These are phyloP conservation scores for Malassezia vespertilionis DNA, from an alignment of 1,284 basidiomycete species.

Conservation along the genomic window DNA sequence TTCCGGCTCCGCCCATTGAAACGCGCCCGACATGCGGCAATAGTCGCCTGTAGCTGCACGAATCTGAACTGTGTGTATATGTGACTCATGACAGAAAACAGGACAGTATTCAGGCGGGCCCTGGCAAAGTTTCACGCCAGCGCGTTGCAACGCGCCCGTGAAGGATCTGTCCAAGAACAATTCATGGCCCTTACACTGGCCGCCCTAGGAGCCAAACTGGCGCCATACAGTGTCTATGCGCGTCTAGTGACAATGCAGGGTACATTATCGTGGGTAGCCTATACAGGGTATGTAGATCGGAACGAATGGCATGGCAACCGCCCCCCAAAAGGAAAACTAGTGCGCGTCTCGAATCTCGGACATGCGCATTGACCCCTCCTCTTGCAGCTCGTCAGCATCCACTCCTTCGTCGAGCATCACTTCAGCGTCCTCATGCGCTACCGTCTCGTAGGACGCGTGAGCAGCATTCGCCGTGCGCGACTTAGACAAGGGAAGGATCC, in stretches of 20 bases:
- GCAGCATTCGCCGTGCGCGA: conserved; percentile 15
- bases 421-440: conserved; percentile 12
- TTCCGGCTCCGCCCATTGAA: conserved; percentile 17
- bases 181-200: no score
- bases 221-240: not conserved
- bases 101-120: conserved; percentile 1
- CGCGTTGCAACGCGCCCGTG: conserved; percentile 9
- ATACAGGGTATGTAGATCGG: not conserved
- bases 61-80: not conserved
- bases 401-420: not conserved
- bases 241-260: conserved; percentile 4
- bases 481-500: conserved; percentile 59
- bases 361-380: not conserved
- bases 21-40: conserved; percentile 15
- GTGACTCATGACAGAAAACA: not conserved
- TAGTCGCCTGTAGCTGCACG: not conserved
- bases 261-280: conserved; percentile 6
- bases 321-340: no score
- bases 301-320: no score
- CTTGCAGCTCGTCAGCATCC: not conserved
- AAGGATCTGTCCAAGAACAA: conserved; percentile 15
- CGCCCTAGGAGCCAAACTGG: conserved; percentile 8
- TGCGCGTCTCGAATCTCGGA: no score
- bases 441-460: conserved; percentile 13
- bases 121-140: not conserved